phyloP scores from a whole-genome alignment of 306 rosid species.

The Vachellia pachyceras region DNA sequence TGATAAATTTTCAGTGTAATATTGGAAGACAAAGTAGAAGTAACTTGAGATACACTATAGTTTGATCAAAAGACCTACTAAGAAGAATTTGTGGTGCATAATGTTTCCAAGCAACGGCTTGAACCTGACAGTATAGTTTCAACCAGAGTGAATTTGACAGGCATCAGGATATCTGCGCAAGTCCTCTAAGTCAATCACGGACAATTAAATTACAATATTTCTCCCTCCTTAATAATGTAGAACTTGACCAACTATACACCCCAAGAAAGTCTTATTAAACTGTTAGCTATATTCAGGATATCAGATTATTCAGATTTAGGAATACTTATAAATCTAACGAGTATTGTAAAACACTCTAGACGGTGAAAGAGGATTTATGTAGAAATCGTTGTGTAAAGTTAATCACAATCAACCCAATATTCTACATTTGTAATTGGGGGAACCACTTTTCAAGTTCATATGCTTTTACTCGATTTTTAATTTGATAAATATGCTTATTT shows the following conservation, averaged over 20 bases:
- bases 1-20: neutral
- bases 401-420: neutral
- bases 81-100: conserved; percentile 79
- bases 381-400: neutral
- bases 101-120: conserved; percentile 90
- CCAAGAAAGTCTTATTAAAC: neutral
- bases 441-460: no score
- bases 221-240: neutral
- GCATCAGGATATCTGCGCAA: neutral
- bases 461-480: no score
- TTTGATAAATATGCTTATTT: no score
- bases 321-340: conserved; percentile 7
- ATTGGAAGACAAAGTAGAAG: neutral
- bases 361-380: neutral
- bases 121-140: conserved; percentile 69
- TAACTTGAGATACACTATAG: conserved; percentile 46
- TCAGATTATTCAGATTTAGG: neutral
- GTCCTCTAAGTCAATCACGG: no score
- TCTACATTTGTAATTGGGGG: neutral
- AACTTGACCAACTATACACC: conserved; percentile 21
- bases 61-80: conserved; percentile 90
- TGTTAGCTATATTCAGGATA: conserved; percentile 4
- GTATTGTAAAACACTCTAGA: neutral
- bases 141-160: conserved; percentile 33
- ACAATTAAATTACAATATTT: neutral